Conservation (phyloP, 768 basidiomycete species). For the Auriscalpium orientale region DNA sequence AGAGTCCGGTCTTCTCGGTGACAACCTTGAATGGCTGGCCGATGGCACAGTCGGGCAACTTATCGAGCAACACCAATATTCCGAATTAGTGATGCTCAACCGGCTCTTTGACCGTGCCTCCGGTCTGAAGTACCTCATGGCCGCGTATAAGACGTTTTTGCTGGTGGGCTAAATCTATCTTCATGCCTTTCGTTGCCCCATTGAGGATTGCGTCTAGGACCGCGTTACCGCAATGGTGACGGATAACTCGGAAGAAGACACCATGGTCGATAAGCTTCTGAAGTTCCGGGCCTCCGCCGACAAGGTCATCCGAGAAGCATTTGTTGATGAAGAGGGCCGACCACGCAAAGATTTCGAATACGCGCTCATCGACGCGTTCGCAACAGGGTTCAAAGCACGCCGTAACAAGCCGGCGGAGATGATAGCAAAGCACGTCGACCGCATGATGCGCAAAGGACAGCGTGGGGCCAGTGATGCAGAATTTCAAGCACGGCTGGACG, state of each 20-base stretch:
- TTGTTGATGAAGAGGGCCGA: constrained; percentile 31
- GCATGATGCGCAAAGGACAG: constrained; percentile 82
- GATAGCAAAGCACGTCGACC: constrained; percentile 88
- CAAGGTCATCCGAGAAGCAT: constrained; percentile 39
- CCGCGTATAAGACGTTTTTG: constrained; percentile 55
- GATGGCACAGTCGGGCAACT: constrained; percentile 40
- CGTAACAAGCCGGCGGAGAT: constrained; percentile 85
- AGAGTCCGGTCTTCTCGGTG: constrained; percentile 43
- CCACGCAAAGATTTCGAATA: constrained; percentile 55
- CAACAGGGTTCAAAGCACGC: constrained; percentile 63
- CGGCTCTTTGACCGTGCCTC: constrained; percentile 51
- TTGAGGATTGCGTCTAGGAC: constrained; percentile 28
- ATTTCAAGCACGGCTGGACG: constrained; percentile 58
- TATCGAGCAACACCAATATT: constrained; percentile 39
- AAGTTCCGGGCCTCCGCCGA: constrained; percentile 58
- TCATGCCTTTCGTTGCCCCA: neutral
- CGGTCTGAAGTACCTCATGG: constrained; percentile 43
- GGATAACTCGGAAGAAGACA: constrained; percentile 54
- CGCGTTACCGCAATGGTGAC: constrained; percentile 59
- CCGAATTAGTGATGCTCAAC: constrained; percentile 47
- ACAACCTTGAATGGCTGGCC: constrained; percentile 37
- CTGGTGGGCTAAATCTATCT: constrained; percentile 33
- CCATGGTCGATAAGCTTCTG: constrained; percentile 71
- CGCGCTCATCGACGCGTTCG: constrained; percentile 66
- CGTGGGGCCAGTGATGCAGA: constrained; percentile 52